Percentiles rank a stretch among this genome's conserved stretches.
phyloP scores from a whole-genome alignment of 257 asterid species.

The Primulina huaijiensis region DNA sequence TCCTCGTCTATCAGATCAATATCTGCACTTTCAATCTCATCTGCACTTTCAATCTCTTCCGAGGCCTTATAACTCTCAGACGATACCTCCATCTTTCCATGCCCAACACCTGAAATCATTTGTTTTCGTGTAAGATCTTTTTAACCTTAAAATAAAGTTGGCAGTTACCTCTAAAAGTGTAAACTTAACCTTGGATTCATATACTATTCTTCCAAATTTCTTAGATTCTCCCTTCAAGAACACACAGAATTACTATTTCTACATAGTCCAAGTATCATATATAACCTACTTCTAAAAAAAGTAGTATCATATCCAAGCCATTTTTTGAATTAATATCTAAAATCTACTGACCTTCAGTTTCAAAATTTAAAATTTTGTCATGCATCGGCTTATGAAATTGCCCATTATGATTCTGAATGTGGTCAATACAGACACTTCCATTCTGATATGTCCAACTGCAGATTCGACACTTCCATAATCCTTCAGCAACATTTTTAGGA shows the following conservation, averaged over 20 bases:
- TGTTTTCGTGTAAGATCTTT: neutral
- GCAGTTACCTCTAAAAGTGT: neutral
- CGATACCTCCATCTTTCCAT: slow-evolving; percentile 21
- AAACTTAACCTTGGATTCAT: neutral
- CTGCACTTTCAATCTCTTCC: slow-evolving; percentile 60
- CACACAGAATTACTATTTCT: slow-evolving; percentile 16
- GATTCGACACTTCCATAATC: slow-evolving; percentile 89
- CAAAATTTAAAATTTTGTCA: slow-evolving; percentile 50
- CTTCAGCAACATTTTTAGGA: slow-evolving; percentile 43
- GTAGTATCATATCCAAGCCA: too few relatives aligned
- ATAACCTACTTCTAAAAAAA: too few relatives aligned
- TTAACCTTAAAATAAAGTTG: slow-evolving; percentile 5
- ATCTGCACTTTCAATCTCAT: slow-evolving; percentile 63
- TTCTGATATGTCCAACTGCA: slow-evolving; percentile 77
- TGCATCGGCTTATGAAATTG: slow-evolving; percentile 61
- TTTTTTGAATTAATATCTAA: too few relatives aligned
- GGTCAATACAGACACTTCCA: slow-evolving; percentile 54
- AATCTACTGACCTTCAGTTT: slow-evolving; percentile 62
- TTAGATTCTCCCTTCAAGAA: slow-evolving; percentile 4
- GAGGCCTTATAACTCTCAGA: slow-evolving; percentile 26
- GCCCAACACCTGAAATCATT: slow-evolving; percentile 37
- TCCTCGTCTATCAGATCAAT: slow-evolving; percentile 38
- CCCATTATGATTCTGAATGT: slow-evolving; percentile 52
- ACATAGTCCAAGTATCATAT: slow-evolving; percentile 18
- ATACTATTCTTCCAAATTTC: neutral